Percentiles rank a stretch among this genome's conserved stretches.
These are phyloP conservation scores for Polymyxa betae DNA, from an alignment of 208 protist species.

Conservation along the genomic window DNA sequence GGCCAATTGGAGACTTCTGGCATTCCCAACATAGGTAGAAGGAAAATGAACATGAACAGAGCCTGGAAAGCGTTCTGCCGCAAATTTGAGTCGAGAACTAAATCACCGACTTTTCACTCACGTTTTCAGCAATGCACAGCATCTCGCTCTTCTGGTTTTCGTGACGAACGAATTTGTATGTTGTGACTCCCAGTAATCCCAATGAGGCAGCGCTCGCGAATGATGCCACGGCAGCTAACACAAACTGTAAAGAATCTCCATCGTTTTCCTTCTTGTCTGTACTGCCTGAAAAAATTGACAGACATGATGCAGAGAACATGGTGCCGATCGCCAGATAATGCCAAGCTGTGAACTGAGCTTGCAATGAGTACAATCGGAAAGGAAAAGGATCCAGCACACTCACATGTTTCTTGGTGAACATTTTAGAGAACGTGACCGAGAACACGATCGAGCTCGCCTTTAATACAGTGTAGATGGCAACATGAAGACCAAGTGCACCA, in stretches of 20 bases:
- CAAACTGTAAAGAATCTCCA: no score
- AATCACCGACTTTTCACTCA: no score
- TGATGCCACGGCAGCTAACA: neutral
- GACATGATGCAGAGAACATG: no score
- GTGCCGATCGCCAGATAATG: neutral
- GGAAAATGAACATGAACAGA: neutral
- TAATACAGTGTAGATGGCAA: neutral
- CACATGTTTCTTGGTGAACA: neutral
- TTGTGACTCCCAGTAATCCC: neutral
- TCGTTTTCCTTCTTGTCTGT: no score
- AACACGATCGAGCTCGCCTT: neutral
- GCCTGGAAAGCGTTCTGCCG: neutral
- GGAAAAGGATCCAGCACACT: no score
- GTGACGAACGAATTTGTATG: slow-evolving; percentile 2
- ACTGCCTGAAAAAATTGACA: no score
- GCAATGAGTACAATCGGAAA: no score
- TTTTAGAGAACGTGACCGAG: slow-evolving; percentile 1
- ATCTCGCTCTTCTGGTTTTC: neutral
- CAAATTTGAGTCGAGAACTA: no score
- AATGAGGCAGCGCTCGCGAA: neutral
- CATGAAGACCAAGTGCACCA: neutral
- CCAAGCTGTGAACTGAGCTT: neutral
- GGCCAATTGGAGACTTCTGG: neutral
- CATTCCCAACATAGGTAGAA: neutral
- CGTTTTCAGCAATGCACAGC: neutral